Evolutionary conservation across 306 rosid species (phyloP), one percentile per base, ranked within the genome.

Genomic region (Cicer pinnatifidum): DNA sequence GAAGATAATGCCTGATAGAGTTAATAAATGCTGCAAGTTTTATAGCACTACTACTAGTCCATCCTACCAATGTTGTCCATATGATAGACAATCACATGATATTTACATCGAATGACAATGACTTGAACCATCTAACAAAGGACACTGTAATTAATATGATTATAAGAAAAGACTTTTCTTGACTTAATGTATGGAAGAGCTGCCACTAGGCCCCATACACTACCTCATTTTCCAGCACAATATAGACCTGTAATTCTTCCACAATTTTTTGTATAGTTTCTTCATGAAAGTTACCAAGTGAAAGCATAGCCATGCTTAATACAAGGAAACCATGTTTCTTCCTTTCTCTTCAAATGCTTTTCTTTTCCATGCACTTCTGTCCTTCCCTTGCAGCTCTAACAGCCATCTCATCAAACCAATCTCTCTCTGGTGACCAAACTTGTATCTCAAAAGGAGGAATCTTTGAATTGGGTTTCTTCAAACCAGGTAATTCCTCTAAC

Each of bases 391-490:
- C 82, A 76, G 79, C 82, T 67, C 63, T 78, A 37, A 64, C 77
- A 17, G 12, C 67, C 67, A 80, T 88, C 75, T 72, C 85, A 0
- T 10, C 75, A 50, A 78, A 84, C 59, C 86, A 82, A 40, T 16
- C 86, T 58, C 83, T 88, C 67, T 80, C 88, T 1, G 90, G 88
- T 1, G 82, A 84, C 15, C 88, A 82, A 76, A 86, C 87, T 40
- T 70, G 82, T 6, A 19, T 75, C 53, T 88, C 88, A 6, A 7
- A 71, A 2, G 73, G 69, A 12, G 87, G 79, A 13, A 47, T n/a
- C 51, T 88, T 88, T 35, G 83, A 72, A 17, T 16, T 86, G 8
- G 93, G 93, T 61, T 88, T 88, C 86, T 82, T 84, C 84, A 67
- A 19, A 0, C 80, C 85, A 83, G 87, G 91, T 82, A 82, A 77